phyloP scores from a whole-genome alignment of 306 rosid genomes.

The Geum urbanum region DNA sequence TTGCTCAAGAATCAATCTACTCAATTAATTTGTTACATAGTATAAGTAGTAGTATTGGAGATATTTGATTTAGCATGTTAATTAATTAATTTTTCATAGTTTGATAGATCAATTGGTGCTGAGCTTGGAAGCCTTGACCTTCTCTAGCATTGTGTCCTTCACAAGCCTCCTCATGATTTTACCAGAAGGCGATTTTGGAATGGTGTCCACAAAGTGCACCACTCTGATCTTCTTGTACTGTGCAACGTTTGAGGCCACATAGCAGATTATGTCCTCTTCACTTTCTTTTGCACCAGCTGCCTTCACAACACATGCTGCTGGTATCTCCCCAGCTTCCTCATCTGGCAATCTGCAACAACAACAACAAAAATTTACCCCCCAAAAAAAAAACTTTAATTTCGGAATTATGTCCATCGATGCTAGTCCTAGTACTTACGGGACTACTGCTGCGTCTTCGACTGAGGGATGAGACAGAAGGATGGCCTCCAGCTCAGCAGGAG shows the following conservation, averaged over 20 bases:
- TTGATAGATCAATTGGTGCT: background rate
- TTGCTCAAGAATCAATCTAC: too few species aligned
- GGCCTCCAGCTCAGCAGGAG: conserved; percentile 94
- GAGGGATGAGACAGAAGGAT: conserved; percentile 74
- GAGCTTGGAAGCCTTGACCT: conserved; percentile 32
- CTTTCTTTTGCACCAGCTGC: conserved; percentile 45
- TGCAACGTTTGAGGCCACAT: conserved; percentile 74
- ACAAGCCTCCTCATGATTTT: conserved; percentile 84
- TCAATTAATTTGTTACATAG: too few species aligned
- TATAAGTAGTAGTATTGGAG: too few species aligned
- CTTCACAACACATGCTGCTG: conserved; percentile 78
- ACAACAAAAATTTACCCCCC: too few species aligned
- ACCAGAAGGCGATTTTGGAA: conserved; percentile 91
- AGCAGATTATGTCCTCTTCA: conserved; percentile 65
- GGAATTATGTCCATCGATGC: background rate
- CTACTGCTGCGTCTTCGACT: conserved; percentile 88
- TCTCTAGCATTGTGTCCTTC: conserved; percentile 50
- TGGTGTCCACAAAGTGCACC: conserved; percentile 67
- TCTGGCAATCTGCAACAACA: conserved; percentile 56
- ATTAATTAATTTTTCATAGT: background rate
- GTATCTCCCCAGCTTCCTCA: conserved; percentile 91
- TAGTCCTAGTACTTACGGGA: conserved; percentile 52
- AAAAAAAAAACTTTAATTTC: too few species aligned
- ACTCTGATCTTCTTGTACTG: conserved; percentile 74
- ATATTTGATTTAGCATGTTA: background rate